Evolutionary conservation across 2,329 filamentous ascomycete species (phyloP).

Genomic region (Cordyceps fumosorosea): DNA sequence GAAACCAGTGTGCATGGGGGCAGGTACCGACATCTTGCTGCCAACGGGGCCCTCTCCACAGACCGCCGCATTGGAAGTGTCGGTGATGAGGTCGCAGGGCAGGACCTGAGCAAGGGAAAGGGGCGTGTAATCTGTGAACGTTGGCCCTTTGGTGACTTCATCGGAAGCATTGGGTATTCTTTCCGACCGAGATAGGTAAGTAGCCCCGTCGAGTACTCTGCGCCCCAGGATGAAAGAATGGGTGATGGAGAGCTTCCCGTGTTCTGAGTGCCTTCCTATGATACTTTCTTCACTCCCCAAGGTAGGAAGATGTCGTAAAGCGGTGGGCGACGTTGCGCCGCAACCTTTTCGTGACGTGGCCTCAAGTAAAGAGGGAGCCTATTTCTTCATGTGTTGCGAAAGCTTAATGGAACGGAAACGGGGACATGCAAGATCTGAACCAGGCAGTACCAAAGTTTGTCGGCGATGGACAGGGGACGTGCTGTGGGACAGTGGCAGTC

Average conservation of each 20-base stretch:
- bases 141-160: background rate
- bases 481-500: too few relatives aligned
- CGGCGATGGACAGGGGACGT: background rate
- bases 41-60: background rate
- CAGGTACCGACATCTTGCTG: background rate
- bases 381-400: background rate
- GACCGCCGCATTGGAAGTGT: background rate
- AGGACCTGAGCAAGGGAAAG: background rate
- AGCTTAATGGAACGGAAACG: background rate
- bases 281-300: background rate
- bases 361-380: background rate
- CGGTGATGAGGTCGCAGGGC: background rate
- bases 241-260: background rate
- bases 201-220: background rate
- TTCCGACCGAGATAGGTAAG: background rate
- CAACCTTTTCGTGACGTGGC: background rate
- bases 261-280: background rate
- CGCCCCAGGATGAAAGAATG: background rate
- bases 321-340: background rate
- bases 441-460: background rate
- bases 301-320: background rate
- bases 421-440: conserved; percentile 1
- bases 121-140: conserved; percentile 2
- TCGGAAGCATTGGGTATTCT: background rate
- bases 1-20: background rate